These are phyloP conservation scores for Coemansia reversa DNA, from an alignment of 192 early-diverging fungal genomes.

Conservation along the genomic window DNA sequence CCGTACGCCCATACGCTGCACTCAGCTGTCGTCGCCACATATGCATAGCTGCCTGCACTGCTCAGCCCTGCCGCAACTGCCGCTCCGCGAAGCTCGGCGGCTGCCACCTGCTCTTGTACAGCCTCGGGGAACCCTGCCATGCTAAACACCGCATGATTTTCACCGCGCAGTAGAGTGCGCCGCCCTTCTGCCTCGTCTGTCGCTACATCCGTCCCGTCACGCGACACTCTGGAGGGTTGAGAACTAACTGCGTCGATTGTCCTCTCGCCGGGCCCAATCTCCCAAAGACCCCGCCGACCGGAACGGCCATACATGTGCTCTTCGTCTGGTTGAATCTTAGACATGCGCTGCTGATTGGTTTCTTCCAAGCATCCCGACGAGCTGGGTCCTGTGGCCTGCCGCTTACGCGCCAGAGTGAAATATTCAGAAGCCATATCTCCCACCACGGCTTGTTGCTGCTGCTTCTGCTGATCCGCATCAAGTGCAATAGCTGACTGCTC, in stretches of 20 bases:
- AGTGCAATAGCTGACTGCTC: no score
- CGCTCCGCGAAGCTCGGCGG: slow-evolving; percentile 4
- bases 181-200: not conserved
- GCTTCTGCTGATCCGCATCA: not conserved
- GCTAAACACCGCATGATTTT: slow-evolving; percentile 35
- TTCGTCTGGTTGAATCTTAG: not conserved
- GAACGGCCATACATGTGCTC: not conserved
- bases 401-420: not conserved
- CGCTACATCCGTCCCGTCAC: not conserved
- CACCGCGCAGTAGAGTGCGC: slow-evolving; percentile 27
- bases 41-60: slow-evolving; percentile 24
- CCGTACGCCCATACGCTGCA: slow-evolving; percentile 43
- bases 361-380: not conserved
- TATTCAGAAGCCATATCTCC: not conserved
- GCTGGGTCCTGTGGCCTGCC: not conserved
- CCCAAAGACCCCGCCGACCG: no score
- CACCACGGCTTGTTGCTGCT: not conserved
- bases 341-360: not conserved
- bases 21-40: slow-evolving; percentile 24
- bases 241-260: not conserved
- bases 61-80: slow-evolving; percentile 20
- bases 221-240: not conserved
- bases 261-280: not conserved
- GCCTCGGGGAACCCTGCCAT: slow-evolving; percentile 22
- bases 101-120: slow-evolving; percentile 10